Conservation (phyloP, 257 asterid genomes). For the Ocimum tenuiflorum region DNA sequence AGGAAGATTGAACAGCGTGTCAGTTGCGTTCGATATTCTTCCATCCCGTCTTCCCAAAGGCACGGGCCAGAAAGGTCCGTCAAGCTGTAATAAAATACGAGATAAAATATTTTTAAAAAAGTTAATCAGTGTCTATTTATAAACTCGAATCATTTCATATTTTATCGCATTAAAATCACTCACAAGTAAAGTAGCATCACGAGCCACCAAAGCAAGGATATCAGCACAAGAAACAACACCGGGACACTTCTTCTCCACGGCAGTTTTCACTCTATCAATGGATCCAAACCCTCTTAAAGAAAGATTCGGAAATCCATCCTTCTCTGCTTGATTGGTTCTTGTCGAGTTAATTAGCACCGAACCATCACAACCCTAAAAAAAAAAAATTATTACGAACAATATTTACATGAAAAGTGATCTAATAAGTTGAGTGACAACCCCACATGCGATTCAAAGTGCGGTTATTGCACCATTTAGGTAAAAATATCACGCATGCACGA, state of each 20-base stretch:
- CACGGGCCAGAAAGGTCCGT: conserved; percentile 43
- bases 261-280: conserved; percentile 46
- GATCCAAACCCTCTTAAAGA: conserved; percentile 45
- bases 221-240: conserved; percentile 75
- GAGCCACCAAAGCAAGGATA: conserved; percentile 53
- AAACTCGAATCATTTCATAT: background rate
- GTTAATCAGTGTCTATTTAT: background rate
- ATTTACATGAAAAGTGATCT: background rate
- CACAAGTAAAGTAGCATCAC: conserved; percentile 37
- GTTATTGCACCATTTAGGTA: no score
- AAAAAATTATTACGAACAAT: background rate
- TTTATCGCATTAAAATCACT: background rate
- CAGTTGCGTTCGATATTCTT: conserved; percentile 28
- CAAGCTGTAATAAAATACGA: conserved; percentile 11
- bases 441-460: background rate
- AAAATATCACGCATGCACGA: background rate
- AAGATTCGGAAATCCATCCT: conserved; percentile 43
- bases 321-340: conserved; percentile 33
- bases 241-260: conserved; percentile 49
- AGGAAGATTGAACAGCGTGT: conserved; percentile 33
- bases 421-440: background rate
- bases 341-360: conserved; percentile 51
- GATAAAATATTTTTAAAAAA: background rate
- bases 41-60: conserved; percentile 58
- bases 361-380: conserved; percentile 63